Evolutionary conservation across 306 rosid species (phyloP).

Genomic region (Vigna unguiculata): DNA sequence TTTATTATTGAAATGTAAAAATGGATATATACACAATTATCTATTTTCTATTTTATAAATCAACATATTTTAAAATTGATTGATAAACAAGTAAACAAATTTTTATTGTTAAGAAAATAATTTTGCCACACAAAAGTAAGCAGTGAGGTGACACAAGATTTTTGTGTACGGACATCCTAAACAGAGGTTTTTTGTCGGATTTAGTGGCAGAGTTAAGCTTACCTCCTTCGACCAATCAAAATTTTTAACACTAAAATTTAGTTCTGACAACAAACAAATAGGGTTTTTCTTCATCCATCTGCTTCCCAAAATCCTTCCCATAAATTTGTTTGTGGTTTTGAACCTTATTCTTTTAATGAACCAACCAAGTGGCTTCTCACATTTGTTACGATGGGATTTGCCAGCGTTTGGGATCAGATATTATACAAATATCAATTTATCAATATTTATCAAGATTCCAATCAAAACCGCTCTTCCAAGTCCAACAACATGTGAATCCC

Average conservation of each 20-base stretch:
- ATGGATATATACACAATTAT: neutral
- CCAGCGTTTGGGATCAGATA: neutral
- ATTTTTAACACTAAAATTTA: neutral
- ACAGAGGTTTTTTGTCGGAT: neutral
- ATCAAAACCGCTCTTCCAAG: slow-evolving; percentile 34
- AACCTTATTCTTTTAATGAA: neutral
- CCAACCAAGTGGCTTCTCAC: neutral
- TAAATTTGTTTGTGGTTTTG: slow-evolving; percentile 24
- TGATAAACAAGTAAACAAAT: neutral
- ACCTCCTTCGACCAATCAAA: neutral
- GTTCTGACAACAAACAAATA: neutral
- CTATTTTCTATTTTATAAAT: neutral
- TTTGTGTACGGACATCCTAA: slow-evolving; percentile 32
- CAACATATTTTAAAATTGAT: neutral
- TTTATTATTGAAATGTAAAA: neutral
- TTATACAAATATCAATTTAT: neutral
- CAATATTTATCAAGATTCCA: neutral
- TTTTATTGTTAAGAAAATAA: neutral
- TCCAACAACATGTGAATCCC: slow-evolving; percentile 46
- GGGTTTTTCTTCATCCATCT: neutral
- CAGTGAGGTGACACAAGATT: slow-evolving; percentile 36
- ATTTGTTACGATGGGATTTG: slow-evolving; percentile 28
- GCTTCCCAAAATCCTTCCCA: neutral
- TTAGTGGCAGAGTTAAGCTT: slow-evolving; percentile 23
- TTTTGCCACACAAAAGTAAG: slow-evolving; percentile 10